These are phyloP conservation scores for Jasminum sambac DNA, from an alignment of 257 asterid species.

Conservation along the genomic window DNA sequence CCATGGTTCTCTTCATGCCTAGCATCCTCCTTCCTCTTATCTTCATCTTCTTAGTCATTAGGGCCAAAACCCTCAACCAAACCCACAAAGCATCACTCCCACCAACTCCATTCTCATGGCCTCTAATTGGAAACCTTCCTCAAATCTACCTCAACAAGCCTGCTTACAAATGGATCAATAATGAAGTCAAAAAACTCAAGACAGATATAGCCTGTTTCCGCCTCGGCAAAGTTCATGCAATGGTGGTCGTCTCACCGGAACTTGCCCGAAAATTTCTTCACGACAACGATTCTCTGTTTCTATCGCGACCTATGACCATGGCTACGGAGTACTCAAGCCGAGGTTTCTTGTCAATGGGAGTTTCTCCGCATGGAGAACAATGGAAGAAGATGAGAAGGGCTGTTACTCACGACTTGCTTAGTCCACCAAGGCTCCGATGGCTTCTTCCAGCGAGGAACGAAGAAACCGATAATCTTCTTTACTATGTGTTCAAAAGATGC, in stretches of 20 bases:
- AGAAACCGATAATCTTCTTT: conserved; percentile 18
- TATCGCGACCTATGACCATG: not conserved
- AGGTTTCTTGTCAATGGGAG: conserved; percentile 17
- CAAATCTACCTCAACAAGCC: not conserved
- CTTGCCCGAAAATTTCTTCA: not conserved
- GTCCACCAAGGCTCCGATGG: conserved; percentile 7
- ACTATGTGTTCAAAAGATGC: conserved; percentile 12
- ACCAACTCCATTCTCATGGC: not conserved
- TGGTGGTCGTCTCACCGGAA: not conserved
- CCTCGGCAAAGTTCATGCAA: not conserved
- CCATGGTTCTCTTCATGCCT: not conserved
- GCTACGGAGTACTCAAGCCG: not conserved
- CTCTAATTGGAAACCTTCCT: not conserved
- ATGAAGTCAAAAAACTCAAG: not conserved
- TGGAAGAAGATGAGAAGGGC: conserved; percentile 21
- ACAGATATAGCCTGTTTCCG: not conserved
- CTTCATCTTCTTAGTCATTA: not conserved
- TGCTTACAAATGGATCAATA: not conserved
- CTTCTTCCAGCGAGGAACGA: not conserved
- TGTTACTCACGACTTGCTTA: not conserved
- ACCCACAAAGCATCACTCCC: not conserved
- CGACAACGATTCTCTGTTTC: not conserved
- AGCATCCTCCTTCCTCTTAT: not conserved
- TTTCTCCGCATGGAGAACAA: conserved; percentile 2
- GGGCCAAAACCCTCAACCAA: not conserved